Evolutionary conservation across 1,139 yeast genomes (phyloP).

Genomic region (Taphrina confusa): DNA sequence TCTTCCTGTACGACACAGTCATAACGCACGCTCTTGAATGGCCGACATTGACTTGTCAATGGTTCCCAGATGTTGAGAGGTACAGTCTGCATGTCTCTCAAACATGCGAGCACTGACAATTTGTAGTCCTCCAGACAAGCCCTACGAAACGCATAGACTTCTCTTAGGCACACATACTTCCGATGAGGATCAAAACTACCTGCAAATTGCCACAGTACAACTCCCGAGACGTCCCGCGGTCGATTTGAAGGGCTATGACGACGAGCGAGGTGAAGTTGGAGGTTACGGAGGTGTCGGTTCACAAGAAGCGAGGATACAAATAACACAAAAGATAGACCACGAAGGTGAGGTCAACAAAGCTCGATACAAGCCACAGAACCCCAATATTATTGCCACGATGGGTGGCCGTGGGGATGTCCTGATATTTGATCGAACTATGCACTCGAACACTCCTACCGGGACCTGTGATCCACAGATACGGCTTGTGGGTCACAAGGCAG

Average conservation of each 20-base stretch:
- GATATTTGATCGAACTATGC: conserved; percentile 61
- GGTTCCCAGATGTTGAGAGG: conserved; percentile 50
- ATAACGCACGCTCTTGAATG: conserved; percentile 66
- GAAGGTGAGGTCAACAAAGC: conserved; percentile 75
- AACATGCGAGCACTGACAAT: conserved; percentile 3
- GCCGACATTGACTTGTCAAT: conserved; percentile 55
- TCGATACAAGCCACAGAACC: conserved; percentile 73
- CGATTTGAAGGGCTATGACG: conserved; percentile 47
- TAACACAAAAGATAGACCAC: conserved; percentile 55
- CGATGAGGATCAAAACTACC: conserved; percentile 72
- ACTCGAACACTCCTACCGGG: conserved; percentile 48
- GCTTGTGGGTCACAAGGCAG: conserved; percentile 62
- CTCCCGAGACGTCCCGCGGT: conserved; percentile 53
- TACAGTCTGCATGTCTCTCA: conserved; percentile 10
- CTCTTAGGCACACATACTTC: conserved; percentile 86
- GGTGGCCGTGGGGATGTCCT: conserved; percentile 73
- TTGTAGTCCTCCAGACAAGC: conserved; percentile 39
- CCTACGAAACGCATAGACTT: conserved; percentile 48
- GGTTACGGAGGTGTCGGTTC: conserved; percentile 44
- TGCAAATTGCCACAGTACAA: conserved; percentile 73
- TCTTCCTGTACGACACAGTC: conserved; percentile 76
- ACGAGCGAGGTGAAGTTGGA: conserved; percentile 43
- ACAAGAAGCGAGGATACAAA: conserved; percentile 51
- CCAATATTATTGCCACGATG: conserved; percentile 70
- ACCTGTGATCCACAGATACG: conserved; percentile 47